Base-by-base conservation (phyloP, 2,329 filamentous ascomycete genomes). In the Colletotrichum truncatum region DNA sequence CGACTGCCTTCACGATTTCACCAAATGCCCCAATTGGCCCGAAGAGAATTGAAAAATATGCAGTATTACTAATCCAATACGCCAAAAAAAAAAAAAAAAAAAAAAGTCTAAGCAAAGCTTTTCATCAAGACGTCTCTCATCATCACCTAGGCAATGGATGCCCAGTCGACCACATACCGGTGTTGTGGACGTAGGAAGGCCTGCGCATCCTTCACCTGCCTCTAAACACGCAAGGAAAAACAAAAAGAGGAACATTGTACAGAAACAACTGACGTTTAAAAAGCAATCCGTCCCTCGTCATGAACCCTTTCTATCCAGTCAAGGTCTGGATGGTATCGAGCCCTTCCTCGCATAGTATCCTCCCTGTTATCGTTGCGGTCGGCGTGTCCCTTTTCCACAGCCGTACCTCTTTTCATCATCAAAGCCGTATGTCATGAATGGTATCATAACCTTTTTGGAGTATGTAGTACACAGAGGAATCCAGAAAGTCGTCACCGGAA, bases 401-500 rank as follows among this genome's bases (percentile, higher is more conserved):
- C 63, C 57, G 11, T 4, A 28, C 63, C 58, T 21, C 16, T 63
- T 65, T 63, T 66, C 49, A 45, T 66, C 63, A 49, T 66, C 52
- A 66, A 62, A 49, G 36, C 57, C 63, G 18, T 66, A 54, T 65
- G 63, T 63, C 58, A 49, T 66, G 43, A 56, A 62, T 43, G 23
- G 36, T 63, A 56, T 32, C 63, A 63, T 43, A 55, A 26, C 58
- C 28, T 64, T 64, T 63, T 66, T 43, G 51, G 48, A 66, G 56
- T 65, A 63, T 66, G 63, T 66, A 56, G 58, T 66, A 66, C 49
- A 66, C 49, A 55, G 57, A 66, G 25, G 63, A 63, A 51, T 52
- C 58, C 63, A 66, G 63, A 63, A 66, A 46, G 63, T 66, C 63
- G 63, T 66, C 23, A 66, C 63, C 51, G 57, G 58, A 66, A 51